Percentiles rank a stretch among this genome's conserved stretches.
These are phyloP conservation scores for Boletus sp. DNA, from an alignment of 768 basidiomycete species.

Conservation along the genomic window DNA sequence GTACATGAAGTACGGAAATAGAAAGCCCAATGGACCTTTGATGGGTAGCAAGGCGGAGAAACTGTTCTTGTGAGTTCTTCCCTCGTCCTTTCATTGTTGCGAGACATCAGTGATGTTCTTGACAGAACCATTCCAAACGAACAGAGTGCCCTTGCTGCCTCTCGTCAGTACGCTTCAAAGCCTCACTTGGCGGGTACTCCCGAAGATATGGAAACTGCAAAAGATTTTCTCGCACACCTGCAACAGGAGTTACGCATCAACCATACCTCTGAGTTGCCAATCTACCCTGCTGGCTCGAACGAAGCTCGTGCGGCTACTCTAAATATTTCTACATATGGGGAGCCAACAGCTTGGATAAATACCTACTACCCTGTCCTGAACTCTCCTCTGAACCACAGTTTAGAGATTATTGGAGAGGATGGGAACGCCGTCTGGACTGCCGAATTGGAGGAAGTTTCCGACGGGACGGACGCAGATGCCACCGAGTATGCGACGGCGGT, in stretches of 20 bases:
- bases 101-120: not conserved
- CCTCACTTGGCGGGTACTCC: constrained; percentile 64
- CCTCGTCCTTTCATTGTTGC: not conserved
- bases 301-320: constrained; percentile 55
- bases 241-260: constrained; percentile 48
- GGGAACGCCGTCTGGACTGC: constrained; percentile 56
- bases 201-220: constrained; percentile 56
- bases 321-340: constrained; percentile 38
- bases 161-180: constrained; percentile 49
- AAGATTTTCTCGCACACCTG: constrained; percentile 51
- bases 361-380: constrained; percentile 77
- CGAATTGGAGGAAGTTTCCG: constrained; percentile 63
- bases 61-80: constrained; percentile 41
- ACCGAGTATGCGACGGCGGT: constrained; percentile 53
- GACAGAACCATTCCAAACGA: constrained; percentile 51
- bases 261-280: constrained; percentile 33
- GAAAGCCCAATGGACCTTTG: constrained; percentile 17
- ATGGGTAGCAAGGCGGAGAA: constrained; percentile 41
- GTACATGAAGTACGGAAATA: constrained; percentile 17
- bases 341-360: constrained; percentile 60
- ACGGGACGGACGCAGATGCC: constrained; percentile 65
- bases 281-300: constrained; percentile 57
- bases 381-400: constrained; percentile 54
- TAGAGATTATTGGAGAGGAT: constrained; percentile 54
- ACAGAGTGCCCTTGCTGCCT: constrained; percentile 48